phyloP scores from a whole-genome alignment of 768 basidiomycete genomes.

The Trametes coccinea region DNA sequence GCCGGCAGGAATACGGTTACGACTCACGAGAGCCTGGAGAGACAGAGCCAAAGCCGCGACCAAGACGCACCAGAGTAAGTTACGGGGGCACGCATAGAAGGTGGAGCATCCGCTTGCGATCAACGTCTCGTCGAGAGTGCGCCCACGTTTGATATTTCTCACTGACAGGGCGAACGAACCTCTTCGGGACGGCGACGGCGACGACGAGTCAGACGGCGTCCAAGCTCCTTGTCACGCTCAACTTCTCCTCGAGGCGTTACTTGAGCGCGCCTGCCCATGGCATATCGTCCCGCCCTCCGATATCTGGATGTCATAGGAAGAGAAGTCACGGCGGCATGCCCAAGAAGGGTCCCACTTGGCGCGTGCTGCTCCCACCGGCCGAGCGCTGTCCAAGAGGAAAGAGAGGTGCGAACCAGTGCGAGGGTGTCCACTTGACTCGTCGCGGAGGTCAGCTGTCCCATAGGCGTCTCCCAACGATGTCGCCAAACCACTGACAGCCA shows the following conservation, averaged over 20 bases:
- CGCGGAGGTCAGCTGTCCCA: background rate
- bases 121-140: no score
- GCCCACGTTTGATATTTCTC: no score
- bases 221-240: no score
- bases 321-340: no score
- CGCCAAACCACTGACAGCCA: background rate
- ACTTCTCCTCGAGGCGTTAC: no score
- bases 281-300: background rate
- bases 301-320: background rate
- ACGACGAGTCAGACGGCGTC: no score
- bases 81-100: background rate
- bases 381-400: no score
- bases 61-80: background rate
- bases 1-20: background rate
- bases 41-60: background rate
- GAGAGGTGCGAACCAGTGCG: background rate
- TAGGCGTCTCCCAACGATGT: background rate
- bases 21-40: no score
- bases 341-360: no score
- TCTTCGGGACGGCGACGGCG: background rate
- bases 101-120: background rate
- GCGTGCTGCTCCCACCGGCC: no score
- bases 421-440: background rate
- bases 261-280: background rate
- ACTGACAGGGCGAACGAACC: background rate